Evolutionary conservation across 2,329 filamentous ascomycete species (phyloP).

Genomic region (Emmonsiellopsis sp.): DNA sequence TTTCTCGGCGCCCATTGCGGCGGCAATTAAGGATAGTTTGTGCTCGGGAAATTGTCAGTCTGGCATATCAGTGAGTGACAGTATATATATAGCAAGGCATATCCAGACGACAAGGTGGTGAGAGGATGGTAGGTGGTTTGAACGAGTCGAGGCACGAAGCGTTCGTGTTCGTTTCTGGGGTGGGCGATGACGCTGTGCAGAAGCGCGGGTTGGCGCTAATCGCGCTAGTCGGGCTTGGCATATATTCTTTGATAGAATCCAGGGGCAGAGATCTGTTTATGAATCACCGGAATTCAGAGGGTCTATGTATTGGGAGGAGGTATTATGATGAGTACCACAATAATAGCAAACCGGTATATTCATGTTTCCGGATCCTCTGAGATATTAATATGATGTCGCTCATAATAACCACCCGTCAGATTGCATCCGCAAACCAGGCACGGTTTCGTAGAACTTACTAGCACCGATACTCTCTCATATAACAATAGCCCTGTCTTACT

Average conservation of each 20-base stretch:
- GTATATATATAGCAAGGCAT: neutral
- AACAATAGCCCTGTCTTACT: neutral
- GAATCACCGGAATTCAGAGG: too few species aligned
- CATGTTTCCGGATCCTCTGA: too few species aligned
- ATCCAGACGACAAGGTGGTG: neutral
- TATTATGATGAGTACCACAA: too few species aligned
- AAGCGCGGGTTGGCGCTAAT: too few species aligned
- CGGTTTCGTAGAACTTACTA: neutral
- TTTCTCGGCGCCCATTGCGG: conserved; percentile 8
- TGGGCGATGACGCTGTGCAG: too few species aligned
- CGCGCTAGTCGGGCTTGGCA: neutral
- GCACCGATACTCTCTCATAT: neutral
- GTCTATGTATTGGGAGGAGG: too few species aligned
- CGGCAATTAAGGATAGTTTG: neutral
- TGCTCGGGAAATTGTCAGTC: neutral
- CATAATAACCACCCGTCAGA: neutral
- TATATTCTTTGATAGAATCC: neutral
- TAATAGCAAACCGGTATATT: too few species aligned
- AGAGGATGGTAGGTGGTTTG: too few species aligned
- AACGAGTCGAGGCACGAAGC: neutral
- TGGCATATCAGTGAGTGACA: neutral
- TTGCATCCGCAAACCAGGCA: neutral
- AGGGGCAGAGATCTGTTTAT: too few species aligned
- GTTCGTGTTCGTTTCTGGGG: neutral
- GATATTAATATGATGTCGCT: too few species aligned